Evolutionary conservation across 2,329 filamentous ascomycete species (phyloP), one percentile per base, ranked within the genome.

Genomic region (Xylariaceae sp.): DNA sequence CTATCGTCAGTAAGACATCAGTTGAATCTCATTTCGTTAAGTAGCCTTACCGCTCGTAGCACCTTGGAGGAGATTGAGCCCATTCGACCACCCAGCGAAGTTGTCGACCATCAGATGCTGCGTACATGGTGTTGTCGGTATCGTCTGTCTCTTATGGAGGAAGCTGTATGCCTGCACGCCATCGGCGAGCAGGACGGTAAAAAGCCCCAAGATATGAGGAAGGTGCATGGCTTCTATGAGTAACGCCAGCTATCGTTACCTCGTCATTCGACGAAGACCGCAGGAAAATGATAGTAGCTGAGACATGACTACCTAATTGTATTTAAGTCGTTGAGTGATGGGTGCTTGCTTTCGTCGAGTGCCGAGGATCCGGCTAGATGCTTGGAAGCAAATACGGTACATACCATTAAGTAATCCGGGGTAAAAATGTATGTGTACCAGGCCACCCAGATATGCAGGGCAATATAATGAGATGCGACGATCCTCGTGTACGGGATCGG

Each of bases 101-200:
- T 69, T 64, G 44, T 69, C 66, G 40, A 69, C 61, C 11, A 68
- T 15, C 17, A 68, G 58, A 49, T 66, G 60, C 4, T 57, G 55
- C 1, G 48, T 58, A 39, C 67, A 69, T 44, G 52, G 58, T 33
- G 45, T 53, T 5, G 49, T 44, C 15, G 51, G 45, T 17, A 45
- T 45, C 17, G 52, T 52, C 41, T 54, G 51, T 58, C 58, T 55
- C 45, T 48, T 52, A 36, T 52, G 42, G 2, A 46, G 35, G 11
- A 60, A 36, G 40, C 17, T 48, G 14, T 22, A 40, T 22, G 59
- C 57, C 33, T 57, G 48, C 44, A 53, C 53, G 33, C 58, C 55
- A 40, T 52, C 49, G 40, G 51, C 59, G 30, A 61, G 52, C 42
- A 62, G 48, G 42, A 58, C 56, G 47, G 56, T 54, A 44, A 59